Evolutionary conservation across 176 grass and related monocot species (phyloP).

Genomic region (Microstegium vimineum): DNA sequence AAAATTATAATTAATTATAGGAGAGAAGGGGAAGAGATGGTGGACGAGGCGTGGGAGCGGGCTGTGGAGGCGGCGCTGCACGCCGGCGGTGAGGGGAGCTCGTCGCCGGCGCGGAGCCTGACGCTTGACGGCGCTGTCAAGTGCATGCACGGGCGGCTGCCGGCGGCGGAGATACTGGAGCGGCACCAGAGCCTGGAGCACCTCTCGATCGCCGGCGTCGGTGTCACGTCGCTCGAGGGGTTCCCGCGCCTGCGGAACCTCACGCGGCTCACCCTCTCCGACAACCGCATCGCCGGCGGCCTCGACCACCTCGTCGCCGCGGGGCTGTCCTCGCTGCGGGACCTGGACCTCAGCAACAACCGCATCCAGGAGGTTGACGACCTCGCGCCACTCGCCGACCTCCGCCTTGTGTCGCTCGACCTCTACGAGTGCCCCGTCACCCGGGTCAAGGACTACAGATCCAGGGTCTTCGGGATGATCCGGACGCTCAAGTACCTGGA

Average conservation of each 20-base stretch:
- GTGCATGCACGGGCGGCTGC: conserved; percentile 76
- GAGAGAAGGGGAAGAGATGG: conserved; percentile 22
- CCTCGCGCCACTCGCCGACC: conserved; percentile 66
- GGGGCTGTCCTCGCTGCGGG: conserved; percentile 64
- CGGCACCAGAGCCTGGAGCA: conserved; percentile 78
- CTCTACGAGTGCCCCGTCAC: conserved; percentile 95
- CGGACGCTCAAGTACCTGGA: conserved; percentile 83
- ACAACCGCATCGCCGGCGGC: conserved; percentile 90
- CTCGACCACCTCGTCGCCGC: conserved; percentile 83
- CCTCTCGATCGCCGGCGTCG: conserved; percentile 85
- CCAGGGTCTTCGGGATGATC: conserved; percentile 80
- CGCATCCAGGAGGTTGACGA: conserved; percentile 79
- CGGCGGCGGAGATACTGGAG: conserved; percentile 73
- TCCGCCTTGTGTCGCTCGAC: conserved; percentile 83
- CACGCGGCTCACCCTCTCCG: conserved; percentile 76
- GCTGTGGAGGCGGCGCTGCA: conserved; percentile 86
- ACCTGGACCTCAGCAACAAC: conserved; percentile 95
- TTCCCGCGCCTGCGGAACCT: conserved; percentile 84
- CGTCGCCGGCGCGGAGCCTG: conserved; percentile 63
- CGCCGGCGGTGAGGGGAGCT: conserved; percentile 44
- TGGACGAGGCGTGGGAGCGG: conserved; percentile 96
- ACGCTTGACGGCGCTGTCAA: conserved; percentile 90
- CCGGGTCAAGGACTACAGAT: conserved; percentile 84
- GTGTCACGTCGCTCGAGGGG: conserved; percentile 68
- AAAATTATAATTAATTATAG: conserved; percentile 8